Base-by-base conservation (phyloP, 2,329 filamentous ascomycete genomes). In the Ascochyta rabiei region DNA sequence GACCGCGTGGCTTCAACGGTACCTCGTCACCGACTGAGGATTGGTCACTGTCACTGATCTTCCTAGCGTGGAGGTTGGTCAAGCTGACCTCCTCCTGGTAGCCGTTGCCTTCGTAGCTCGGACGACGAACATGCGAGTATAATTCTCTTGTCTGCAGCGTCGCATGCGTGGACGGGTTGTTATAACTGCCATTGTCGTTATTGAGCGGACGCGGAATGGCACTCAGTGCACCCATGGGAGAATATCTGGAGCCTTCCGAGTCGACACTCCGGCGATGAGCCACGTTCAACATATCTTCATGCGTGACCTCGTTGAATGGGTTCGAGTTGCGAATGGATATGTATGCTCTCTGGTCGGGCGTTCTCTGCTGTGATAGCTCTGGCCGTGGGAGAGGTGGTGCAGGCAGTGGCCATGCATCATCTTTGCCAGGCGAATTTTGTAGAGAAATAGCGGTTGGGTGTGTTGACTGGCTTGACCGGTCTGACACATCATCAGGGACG, bases 41-140 rank as follows among this genome's bases (percentile, higher is more conserved):
- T 13, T 16, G 7, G 13, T 26, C 13, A 28, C 40, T 23, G 7
- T 37, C 8, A 8, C 53, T 48, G 16, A 34, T 31, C 3, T 56
- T 53, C 6, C 40, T 52, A 8, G 38, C 34, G 18, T 63, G 54
- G 7, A 64, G 52, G 31, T 68, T 47, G 4, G 55, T 56, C 28
- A 63, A 40, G 7, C 57, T 63, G n/a, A 66, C 64, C 33, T 67
- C 61, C 2, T 55, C 45, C 9, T 58, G 52, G 30, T 64, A 70
- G 3, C 50, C 66, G 12, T 49, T 70, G 8, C 64, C 66, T 42
- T 66, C 63, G 21, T 70, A 69, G 49, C 67, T 71, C 9, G 66
- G 66, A 15, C 50, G 21, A 24, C 63, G 59, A 24, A 38, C 10
- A n/a, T 57, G 43, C 24, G 42, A 28, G 23, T 23, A 30, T 10